Evolutionary conservation across 441 rosid species (phyloP), one percentile per base, ranked within the genome.

Genomic region (Kokia cookei): DNA sequence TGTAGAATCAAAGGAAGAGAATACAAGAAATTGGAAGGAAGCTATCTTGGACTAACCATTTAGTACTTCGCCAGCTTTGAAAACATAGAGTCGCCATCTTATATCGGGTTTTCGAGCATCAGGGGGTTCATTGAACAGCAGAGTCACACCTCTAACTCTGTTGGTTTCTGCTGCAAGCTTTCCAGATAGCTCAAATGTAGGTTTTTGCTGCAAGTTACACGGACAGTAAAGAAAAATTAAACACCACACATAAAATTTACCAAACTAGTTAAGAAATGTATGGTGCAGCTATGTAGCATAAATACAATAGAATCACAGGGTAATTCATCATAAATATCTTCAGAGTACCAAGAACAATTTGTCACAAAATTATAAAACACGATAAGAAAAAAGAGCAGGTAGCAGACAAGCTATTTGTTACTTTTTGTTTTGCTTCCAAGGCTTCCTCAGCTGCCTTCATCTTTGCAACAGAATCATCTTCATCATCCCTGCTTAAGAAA

Each of bases 11-110:
- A 50, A 29, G n/a, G 47, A 47, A n/a, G 32, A 24, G 24, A 42
- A 54, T 0, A 12, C 14, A 58, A 32, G 27, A 71, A 40, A 55
- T 61, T 7, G 10, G 72, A 63, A 22, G 13, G 61, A 72, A 66
- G 62, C 37, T 55, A 50, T 72, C 17, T 62, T 27, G 27, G 77
- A 75, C 91, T 54, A 77, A 90, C 99, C 99, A 79, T 89, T 88
- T 51, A 95, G 79, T 78, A 87, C 91, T 80, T 95, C 98, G 45
- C 93, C 94, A 57, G 78, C 91, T 88, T 95, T 95, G 81, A 95
- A 95, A 67, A 95, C 96, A 85, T 93, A 95, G 2, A 95, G 93
- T 66, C 97, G 87, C 99, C 99, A 95, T 88, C 97, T 86, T 68
- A 88, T 42, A 50, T 77, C 75, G 67, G 99, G 99, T 87, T 90